Base-by-base conservation (phyloP, 768 basidiomycete genomes). In the Mycena haematopus region DNA sequence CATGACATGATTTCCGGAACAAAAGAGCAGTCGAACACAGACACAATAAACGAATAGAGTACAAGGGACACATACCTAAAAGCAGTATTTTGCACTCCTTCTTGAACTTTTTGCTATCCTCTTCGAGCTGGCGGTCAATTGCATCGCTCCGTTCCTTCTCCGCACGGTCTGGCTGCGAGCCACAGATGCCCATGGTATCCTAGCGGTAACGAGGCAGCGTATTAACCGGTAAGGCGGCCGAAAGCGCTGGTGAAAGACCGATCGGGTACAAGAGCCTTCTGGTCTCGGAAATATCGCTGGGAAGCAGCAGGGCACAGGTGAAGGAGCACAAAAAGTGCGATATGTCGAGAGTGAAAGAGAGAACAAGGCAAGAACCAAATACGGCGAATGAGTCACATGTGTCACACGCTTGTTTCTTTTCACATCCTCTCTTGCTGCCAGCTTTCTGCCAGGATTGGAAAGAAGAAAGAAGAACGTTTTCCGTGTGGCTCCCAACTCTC, bases 41-140 rank as follows among this genome's bases (percentile, higher is more conserved):
- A 47, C 36, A 52, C 50, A 45, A 56, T 45, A 54, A 31, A 46
- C 42, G 35, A 36, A 56, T 31, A 27, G 51, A 60, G 58, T 47
- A 57, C 54, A 60, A 65, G 40, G 47, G 50, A 8, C 47, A 56
- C 63, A 40, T 35, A 65, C 63, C 88, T 55, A 89, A 79, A 58
- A 89, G 72, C 58, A 89, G 70, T 81, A 89, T 87, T 74, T 88
- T 86, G 70, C 83, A 80, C 73, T 85, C 84, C 62, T 84, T 84
- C 75, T 81, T 83, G 51, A 78, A 77, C 73, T 79, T 79, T 73
- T 82, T 77, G 53, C 80, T 74, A 74, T 87, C 85, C 62, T 79
- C 77, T 72, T 83, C 83, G 62, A 87, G 78, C 75, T 86, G 85
- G 65, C 73, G 79, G 75, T 86, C 85, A 55, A 86, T 87, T 72